Conservation (phyloP, 768 basidiomycete species). For the Lactarius indigo region DNA sequence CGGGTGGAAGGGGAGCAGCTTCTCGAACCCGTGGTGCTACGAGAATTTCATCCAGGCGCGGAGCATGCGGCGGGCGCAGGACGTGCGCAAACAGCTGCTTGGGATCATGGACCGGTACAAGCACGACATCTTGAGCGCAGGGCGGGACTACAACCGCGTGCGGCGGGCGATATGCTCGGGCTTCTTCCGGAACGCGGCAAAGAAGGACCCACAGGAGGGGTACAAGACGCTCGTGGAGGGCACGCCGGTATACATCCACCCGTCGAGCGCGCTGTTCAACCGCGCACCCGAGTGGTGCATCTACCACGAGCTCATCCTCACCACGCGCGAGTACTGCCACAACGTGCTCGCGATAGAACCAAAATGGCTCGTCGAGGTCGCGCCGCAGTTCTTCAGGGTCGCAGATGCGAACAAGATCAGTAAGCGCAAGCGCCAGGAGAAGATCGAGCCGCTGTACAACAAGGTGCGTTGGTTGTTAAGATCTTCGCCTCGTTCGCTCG, state of each 20-base stretch:
- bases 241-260: conserved; percentile 99
- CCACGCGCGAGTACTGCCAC: conserved; percentile 92
- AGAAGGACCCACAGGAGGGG: conserved; percentile 97
- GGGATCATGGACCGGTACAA: conserved; percentile 99
- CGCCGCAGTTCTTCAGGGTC: conserved; percentile 98
- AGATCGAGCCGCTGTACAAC: conserved; percentile 94
- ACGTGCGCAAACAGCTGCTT: conserved; percentile 94
- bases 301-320: conserved; percentile 94
- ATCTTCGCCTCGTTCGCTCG: background rate
- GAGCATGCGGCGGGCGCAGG: conserved; percentile 95
- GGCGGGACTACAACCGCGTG: conserved; percentile 87
- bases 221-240: conserved; percentile 98
- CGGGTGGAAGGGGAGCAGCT: conserved; percentile 95
- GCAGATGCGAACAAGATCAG: conserved; percentile 98
- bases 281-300: conserved; percentile 94
- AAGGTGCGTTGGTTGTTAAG: conserved; percentile 42
- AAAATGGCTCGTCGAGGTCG: conserved; percentile 97
- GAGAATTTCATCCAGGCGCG: conserved; percentile 99
- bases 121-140: conserved; percentile 92
- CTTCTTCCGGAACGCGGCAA: conserved; percentile 97
- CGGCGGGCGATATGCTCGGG: conserved; percentile 96
- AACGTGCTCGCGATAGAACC: conserved; percentile 96
- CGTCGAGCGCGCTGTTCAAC: conserved; percentile 95
- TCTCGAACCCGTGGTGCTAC: conserved; percentile 98
- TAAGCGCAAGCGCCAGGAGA: conserved; percentile 93